Conservation (phyloP, 106 monocot species). For the Dendrobium huoshanense region DNA sequence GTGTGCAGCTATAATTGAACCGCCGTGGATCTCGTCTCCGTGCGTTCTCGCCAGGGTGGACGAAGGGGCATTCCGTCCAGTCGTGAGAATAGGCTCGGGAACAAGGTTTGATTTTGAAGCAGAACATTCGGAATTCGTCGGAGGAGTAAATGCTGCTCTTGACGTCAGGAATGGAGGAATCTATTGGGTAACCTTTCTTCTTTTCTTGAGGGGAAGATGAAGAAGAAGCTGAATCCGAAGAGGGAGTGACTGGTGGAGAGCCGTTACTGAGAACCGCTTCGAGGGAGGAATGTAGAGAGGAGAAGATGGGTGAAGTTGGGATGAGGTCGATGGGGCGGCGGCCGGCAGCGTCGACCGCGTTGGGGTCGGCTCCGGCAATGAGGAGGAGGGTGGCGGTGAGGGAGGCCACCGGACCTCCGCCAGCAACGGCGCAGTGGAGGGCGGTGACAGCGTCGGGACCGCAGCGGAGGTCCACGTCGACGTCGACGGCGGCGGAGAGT, state of each 20-base stretch:
- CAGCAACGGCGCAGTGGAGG: conserved; percentile 41
- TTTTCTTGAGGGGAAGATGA: conserved; percentile 17
- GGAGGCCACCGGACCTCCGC: conserved; percentile 20
- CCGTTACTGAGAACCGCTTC: not conserved
- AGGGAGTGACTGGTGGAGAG: conserved; percentile 19
- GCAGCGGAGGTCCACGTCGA: conserved; percentile 10
- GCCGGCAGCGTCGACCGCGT: not conserved
- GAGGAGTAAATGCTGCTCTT: conserved; percentile 59
- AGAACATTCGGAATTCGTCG: conserved; percentile 73
- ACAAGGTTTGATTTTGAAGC: conserved; percentile 67
- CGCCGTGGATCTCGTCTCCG: conserved; percentile 59
- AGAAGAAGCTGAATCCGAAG: conserved; percentile 8
- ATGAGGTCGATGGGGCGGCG: conserved; percentile 15
- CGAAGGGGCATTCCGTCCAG: conserved; percentile 84
- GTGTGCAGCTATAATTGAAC: conserved; percentile 67
- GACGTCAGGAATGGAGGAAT: conserved; percentile 55
- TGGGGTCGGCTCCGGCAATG: not conserved
- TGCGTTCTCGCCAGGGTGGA: conserved; percentile 70
- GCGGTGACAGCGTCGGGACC: conserved; percentile 30
- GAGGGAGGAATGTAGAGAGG: not conserved
- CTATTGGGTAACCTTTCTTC: conserved; percentile 51
- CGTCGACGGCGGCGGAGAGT: conserved; percentile 28
- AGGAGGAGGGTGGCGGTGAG: conserved; percentile 29
- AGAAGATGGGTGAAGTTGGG: conserved; percentile 4
- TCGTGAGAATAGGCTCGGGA: conserved; percentile 75